Conservation (phyloP, 2,329 filamentous ascomycete genomes). For the Mycogone perniciosa region DNA sequence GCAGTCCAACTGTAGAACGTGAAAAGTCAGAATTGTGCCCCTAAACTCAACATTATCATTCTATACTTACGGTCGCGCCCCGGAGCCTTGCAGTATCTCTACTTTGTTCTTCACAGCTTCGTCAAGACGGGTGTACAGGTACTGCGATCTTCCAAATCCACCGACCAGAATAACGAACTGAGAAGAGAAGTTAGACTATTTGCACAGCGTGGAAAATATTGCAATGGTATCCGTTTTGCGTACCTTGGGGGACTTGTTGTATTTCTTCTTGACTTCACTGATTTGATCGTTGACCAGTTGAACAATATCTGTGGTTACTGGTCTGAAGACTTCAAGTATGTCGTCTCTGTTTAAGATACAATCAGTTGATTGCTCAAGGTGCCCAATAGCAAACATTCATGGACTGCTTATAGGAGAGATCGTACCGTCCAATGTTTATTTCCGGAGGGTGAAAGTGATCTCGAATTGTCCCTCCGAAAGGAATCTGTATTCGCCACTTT, state of each 20-base stretch:
- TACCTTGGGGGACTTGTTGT: constrained; percentile 22
- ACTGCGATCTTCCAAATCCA: constrained; percentile 30
- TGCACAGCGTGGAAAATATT: neutral
- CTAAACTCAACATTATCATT: neutral
- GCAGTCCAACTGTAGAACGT: constrained; percentile 26
- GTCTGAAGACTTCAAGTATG: constrained; percentile 19
- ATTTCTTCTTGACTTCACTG: constrained; percentile 12
- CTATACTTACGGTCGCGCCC: constrained; percentile 28
- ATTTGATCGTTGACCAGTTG: constrained; percentile 22
- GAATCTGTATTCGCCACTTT: constrained; percentile 16
- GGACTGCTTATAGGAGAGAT: neutral
- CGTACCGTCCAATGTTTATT: constrained; percentile 1
- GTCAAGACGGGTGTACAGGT: constrained; percentile 21
- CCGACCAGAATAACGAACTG: constrained; percentile 35
- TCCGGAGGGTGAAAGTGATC: neutral
- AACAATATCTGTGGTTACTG: constrained; percentile 16
- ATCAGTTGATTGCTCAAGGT: too few species aligned
- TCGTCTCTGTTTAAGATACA: constrained; percentile 15
- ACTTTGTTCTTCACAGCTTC: neutral
- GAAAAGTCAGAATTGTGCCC: neutral
- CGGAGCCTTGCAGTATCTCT: constrained; percentile 25
- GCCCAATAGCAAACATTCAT: neutral
- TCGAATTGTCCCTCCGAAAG: constrained; percentile 5
- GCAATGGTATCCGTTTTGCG: neutral
- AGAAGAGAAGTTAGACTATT: neutral